phyloP scores from a whole-genome alignment of 306 rosid species.

The Quercus wislizeni region DNA sequence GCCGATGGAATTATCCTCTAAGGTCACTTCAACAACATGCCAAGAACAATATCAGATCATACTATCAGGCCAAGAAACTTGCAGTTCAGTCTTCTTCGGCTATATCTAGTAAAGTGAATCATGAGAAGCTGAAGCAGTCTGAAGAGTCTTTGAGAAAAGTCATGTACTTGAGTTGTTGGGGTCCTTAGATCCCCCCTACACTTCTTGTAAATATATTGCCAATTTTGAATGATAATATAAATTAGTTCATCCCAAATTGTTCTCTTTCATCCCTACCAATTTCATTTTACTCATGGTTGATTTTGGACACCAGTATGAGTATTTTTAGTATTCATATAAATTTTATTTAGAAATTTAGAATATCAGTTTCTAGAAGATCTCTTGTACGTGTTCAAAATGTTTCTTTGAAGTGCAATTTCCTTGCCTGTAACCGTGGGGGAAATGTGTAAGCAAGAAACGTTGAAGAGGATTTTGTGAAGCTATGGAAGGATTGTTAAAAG shows the following conservation, averaged over 20 bases:
- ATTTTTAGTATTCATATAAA: no score
- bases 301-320: no score
- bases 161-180: slow-evolving; percentile 34
- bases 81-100: slow-evolving; percentile 11
- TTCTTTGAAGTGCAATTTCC: no score
- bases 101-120: slow-evolving; percentile 1
- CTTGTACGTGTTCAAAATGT: no score
- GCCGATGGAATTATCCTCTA: slow-evolving; percentile 24
- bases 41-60: slow-evolving; percentile 22
- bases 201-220: not conserved
- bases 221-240: not conserved
- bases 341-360: no score
- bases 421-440: no score
- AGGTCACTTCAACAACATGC: slow-evolving; percentile 26
- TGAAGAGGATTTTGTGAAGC: no score
- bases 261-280: no score
- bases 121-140: slow-evolving; percentile 13
- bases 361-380: no score
- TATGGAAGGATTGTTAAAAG: no score
- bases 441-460: no score
- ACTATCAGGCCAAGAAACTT: slow-evolving; percentile 11
- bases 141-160: slow-evolving; percentile 25
- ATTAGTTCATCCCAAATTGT: not conserved
- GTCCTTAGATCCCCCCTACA: slow-evolving; percentile 1
- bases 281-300: no score